These are phyloP conservation scores for Tuber umbilicatum DNA, from an alignment of 495 filamentous ascomycete genomes.

Conservation along the genomic window DNA sequence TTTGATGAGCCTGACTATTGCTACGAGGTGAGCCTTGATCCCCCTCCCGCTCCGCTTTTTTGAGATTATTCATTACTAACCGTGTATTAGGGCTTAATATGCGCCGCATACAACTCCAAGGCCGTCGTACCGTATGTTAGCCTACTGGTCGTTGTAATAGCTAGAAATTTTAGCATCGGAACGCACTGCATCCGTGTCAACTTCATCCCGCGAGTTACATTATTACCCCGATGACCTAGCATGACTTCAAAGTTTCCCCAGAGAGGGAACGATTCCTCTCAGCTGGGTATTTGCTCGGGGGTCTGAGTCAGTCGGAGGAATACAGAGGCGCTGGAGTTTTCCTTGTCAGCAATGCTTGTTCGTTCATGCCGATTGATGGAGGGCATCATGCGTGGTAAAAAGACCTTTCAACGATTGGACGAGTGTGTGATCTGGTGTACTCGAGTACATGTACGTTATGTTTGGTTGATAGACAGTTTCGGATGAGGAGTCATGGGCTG, in stretches of 20 bases:
- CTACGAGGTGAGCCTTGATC: constrained; percentile 48
- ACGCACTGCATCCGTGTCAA: constrained; percentile 67
- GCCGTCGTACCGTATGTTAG: no score
- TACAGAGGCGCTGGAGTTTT: constrained; percentile 74
- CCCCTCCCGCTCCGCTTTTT: neutral
- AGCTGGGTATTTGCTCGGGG: constrained; percentile 62
- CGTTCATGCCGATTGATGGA: constrained; percentile 79
- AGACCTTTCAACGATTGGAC: constrained; percentile 26
- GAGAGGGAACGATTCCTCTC: constrained; percentile 57
- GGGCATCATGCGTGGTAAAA: constrained; percentile 70
- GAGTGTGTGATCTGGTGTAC: neutral
- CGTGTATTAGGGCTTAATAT: constrained; percentile 53
- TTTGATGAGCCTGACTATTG: constrained; percentile 67
- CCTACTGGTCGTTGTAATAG: constrained; percentile 51
- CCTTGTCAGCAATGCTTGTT: constrained; percentile 75
- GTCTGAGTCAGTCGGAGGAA: constrained; percentile 58
- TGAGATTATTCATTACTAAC: neutral
- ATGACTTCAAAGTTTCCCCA: constrained; percentile 61
- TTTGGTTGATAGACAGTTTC: neutral
- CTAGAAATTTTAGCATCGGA: constrained; percentile 61
- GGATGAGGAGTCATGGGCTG: neutral
- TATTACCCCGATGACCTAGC: constrained; percentile 60
- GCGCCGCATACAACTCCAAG: constrained; percentile 65
- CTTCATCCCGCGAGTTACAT: constrained; percentile 61
- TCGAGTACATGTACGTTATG: neutral